Percentiles rank a stretch among this genome's conserved stretches.
Conservation (phyloP, 1,139 yeast genomes). For the Debaryomyces coudertii region DNA sequence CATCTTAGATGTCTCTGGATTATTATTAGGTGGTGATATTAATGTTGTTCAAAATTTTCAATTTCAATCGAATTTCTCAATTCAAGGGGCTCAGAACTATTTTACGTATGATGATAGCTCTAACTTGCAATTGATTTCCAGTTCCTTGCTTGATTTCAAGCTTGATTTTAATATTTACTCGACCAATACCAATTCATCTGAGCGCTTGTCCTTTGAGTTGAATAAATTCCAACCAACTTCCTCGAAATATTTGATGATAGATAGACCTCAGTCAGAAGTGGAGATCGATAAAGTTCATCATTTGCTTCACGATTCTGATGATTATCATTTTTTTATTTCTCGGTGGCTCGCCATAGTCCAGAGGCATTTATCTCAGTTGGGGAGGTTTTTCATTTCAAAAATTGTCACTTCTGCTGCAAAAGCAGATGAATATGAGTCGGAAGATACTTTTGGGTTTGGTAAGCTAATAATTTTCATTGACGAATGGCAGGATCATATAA, state of each 20-base stretch:
- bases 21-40: not conserved
- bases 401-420: conserved; percentile 1
- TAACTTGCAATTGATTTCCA: not conserved
- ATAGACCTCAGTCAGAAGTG: conserved; percentile 36
- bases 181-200: not conserved
- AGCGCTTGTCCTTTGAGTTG: conserved; percentile 10
- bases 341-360: conserved; percentile 35
- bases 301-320: conserved; percentile 32
- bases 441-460: conserved; percentile 31
- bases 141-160: not conserved
- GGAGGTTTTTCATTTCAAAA: conserved; percentile 26
- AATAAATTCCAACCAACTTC: conserved; percentile 13
- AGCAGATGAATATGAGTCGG: conserved; percentile 4
- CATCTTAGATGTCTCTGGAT: conserved; percentile 9
- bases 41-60: conserved; percentile 3
- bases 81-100: not conserved
- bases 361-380: conserved; percentile 42
- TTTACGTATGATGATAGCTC: not conserved
- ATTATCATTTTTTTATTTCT: conserved; percentile 25
- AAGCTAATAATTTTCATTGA: conserved; percentile 38
- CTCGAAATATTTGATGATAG: conserved; percentile 21
- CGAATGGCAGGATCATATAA: conserved; percentile 21
- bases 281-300: conserved; percentile 34
- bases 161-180: not conserved
- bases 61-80: not conserved